Evolutionary conservation across 2,329 filamentous ascomycete species (phyloP).

Genomic region (Didymella pinodella): DNA sequence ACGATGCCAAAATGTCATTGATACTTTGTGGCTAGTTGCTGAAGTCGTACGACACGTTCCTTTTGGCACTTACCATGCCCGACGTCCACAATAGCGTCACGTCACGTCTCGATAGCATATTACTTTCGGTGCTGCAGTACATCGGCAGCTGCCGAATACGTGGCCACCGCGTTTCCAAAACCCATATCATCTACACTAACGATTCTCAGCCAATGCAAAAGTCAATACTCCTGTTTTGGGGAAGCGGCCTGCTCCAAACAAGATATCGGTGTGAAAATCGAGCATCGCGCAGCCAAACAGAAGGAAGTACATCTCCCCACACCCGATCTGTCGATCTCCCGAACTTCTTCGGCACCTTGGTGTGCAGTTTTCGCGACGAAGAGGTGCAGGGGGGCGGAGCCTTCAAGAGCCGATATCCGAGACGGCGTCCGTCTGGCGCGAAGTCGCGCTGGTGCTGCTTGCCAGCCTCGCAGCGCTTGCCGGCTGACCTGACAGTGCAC

Average conservation of each 20-base stretch:
- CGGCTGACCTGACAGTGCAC: background rate
- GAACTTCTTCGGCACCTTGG: constrained; percentile 17
- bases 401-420: background rate
- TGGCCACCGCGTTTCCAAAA: background rate
- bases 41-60: background rate
- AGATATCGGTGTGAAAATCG: background rate
- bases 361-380: background rate
- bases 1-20: background rate
- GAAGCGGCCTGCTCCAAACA: constrained; percentile 1
- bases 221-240: background rate
- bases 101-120: background rate
- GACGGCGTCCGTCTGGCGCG: background rate
- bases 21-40: background rate
- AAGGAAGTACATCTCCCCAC: constrained; percentile 2
- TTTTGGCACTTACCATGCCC: background rate
- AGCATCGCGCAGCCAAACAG: background rate
- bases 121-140: background rate
- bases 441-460: constrained; percentile 3
- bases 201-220: background rate
- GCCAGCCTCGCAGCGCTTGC: background rate
- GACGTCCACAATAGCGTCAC: background rate
- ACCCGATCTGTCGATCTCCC: constrained; percentile 27
- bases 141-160: constrained; percentile 3
- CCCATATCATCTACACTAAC: constrained; percentile 4
- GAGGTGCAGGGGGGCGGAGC: constrained; percentile 2